phyloP scores from a whole-genome alignment of 1,284 basidiomycete species.

The Mycosarcoma maydis region DNA sequence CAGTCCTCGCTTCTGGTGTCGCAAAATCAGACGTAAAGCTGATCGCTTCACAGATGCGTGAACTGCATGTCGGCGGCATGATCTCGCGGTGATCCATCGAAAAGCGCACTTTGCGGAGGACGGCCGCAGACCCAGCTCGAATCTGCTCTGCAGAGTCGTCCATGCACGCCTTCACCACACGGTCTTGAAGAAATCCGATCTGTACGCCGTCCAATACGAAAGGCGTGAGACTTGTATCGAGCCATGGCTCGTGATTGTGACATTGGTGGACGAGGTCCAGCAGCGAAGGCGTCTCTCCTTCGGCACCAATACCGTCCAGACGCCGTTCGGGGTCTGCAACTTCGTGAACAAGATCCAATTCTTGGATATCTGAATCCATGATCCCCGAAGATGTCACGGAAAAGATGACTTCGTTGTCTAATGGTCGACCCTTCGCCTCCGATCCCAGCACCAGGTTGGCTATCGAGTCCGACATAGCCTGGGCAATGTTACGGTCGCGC shows the following conservation, averaged over 20 bases:
- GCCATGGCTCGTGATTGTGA: slow-evolving; percentile 63
- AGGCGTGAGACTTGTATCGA: slow-evolving; percentile 41
- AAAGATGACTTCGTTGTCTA: slow-evolving; percentile 35
- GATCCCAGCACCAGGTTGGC: slow-evolving; percentile 40
- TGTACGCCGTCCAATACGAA: slow-evolving; percentile 55
- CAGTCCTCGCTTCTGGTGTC: slow-evolving; percentile 30
- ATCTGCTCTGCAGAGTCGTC: slow-evolving; percentile 27
- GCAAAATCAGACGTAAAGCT: slow-evolving; percentile 26
- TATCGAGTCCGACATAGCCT: slow-evolving; percentile 31
- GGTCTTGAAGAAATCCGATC: slow-evolving; percentile 55
- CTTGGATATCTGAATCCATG: slow-evolving; percentile 20
- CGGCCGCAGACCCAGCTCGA: slow-evolving; percentile 4
- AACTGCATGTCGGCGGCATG: slow-evolving; percentile 14
- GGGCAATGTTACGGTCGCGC: slow-evolving; percentile 27
- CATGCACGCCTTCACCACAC: slow-evolving; percentile 46
- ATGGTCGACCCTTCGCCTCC: slow-evolving; percentile 4
- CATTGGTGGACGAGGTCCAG: slow-evolving; percentile 52
- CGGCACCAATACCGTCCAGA: not conserved
- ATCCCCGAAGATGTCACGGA: slow-evolving; percentile 28
- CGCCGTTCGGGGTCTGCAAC: slow-evolving; percentile 21
- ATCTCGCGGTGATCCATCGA: slow-evolving; percentile 37
- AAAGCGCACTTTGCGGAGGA: slow-evolving; percentile 28
- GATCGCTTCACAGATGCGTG: slow-evolving; percentile 25
- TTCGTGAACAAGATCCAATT: slow-evolving; percentile 26
- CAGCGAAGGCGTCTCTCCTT: slow-evolving; percentile 22